Conservation (phyloP, 495 filamentous ascomycete species). For the Xylaria scruposa region DNA sequence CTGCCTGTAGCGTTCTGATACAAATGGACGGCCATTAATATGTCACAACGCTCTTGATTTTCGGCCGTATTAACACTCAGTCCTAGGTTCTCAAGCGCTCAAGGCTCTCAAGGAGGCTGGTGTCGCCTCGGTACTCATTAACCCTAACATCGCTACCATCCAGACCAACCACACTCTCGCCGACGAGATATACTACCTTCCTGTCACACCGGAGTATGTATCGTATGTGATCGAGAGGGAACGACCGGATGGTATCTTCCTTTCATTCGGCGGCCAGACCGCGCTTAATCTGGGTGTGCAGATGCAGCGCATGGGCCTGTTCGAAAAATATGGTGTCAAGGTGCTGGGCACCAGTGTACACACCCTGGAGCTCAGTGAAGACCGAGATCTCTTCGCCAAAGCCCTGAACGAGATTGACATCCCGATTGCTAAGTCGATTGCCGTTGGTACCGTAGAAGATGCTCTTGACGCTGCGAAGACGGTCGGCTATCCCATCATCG, state of each 20-base stretch:
- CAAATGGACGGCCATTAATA: slow-evolving; percentile 23
- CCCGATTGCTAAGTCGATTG: slow-evolving; percentile 93
- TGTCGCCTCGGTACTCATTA: slow-evolving; percentile 94
- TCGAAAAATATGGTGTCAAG: slow-evolving; percentile 91
- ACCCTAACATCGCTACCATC: slow-evolving; percentile 98
- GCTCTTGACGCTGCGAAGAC: slow-evolving; percentile 83
- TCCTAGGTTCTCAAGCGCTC: slow-evolving; percentile 87
- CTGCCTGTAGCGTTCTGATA: neutral
- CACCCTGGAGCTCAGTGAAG: slow-evolving; percentile 93
- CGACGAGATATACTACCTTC: slow-evolving; percentile 98
- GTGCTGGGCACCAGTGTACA: slow-evolving; percentile 94
- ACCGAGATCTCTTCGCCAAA: slow-evolving; percentile 93
- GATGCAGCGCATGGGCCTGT: slow-evolving; percentile 95
- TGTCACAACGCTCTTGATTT: slow-evolving; percentile 36
- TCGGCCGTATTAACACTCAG: slow-evolving; percentile 22
- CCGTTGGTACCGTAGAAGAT: slow-evolving; percentile 87
- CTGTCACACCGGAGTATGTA: slow-evolving; percentile 94
- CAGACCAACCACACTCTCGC: slow-evolving; percentile 95
- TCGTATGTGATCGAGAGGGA: slow-evolving; percentile 96
- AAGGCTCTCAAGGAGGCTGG: slow-evolving; percentile 98
- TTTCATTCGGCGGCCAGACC: slow-evolving; percentile 97
- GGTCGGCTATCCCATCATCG: slow-evolving; percentile 96
- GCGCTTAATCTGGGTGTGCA: slow-evolving; percentile 94
- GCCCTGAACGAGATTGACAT: slow-evolving; percentile 90
- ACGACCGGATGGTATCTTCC: slow-evolving; percentile 93